phyloP scores from a whole-genome alignment of 495 filamentous ascomycete genomes.

The Penicillium nucicola region DNA sequence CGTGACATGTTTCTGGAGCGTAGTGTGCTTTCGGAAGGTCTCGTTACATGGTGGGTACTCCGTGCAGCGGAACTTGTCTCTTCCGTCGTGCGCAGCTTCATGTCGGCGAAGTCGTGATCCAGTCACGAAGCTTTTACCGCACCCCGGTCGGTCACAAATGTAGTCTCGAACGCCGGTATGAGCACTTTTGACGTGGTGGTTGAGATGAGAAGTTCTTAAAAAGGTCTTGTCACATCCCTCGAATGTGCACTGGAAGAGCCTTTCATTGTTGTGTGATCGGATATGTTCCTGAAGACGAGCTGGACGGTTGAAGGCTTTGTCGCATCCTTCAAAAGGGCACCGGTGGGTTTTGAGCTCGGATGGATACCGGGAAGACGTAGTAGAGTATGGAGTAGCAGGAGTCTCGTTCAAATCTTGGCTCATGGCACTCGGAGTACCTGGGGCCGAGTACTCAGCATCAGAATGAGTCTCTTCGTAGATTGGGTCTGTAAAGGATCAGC shows the following conservation, averaged over 20 bases:
- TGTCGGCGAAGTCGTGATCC: constrained; percentile 70
- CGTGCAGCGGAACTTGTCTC: constrained; percentile 67
- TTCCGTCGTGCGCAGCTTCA: constrained; percentile 62
- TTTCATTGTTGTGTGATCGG: constrained; percentile 75
- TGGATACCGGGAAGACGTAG: constrained; percentile 53
- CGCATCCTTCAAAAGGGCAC: constrained; percentile 68
- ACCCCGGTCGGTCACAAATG: constrained; percentile 65
- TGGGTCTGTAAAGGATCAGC: constrained; percentile 24
- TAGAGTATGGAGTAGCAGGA: constrained; percentile 51
- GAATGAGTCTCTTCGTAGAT: constrained; percentile 43
- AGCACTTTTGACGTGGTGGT: constrained; percentile 75
- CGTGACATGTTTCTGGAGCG: constrained; percentile 77
- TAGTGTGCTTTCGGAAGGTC: constrained; percentile 84
- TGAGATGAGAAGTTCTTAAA: constrained; percentile 74
- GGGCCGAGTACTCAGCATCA: constrained; percentile 34
- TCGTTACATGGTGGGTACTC: constrained; percentile 71
- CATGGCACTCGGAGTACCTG: constrained; percentile 24
- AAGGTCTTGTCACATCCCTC: constrained; percentile 76
- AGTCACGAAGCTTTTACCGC: constrained; percentile 77
- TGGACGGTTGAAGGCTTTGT: constrained; percentile 83
- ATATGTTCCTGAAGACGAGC: constrained; percentile 75
- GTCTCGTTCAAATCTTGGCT: constrained; percentile 44
- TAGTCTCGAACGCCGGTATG: constrained; percentile 72
- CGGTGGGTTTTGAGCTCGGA: constrained; percentile 69
- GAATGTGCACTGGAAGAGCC: constrained; percentile 66